These are phyloP conservation scores for Saccharomyces paradoxus DNA, from an alignment of 805 yeast genomes.

Conservation along the genomic window DNA sequence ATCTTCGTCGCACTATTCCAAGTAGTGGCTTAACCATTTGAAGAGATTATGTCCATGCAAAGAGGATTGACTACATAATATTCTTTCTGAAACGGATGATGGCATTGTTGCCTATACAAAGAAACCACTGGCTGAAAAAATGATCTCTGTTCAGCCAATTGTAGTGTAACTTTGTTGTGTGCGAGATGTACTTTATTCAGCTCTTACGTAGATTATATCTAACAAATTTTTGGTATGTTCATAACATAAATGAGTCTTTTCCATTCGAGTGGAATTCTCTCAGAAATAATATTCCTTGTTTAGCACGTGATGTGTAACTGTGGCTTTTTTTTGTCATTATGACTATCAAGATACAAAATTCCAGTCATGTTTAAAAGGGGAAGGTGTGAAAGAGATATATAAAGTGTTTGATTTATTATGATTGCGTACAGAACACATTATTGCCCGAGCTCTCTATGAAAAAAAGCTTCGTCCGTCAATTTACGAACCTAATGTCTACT, in stretches of 20 bases:
- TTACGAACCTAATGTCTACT: background rate
- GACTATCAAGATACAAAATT: background rate
- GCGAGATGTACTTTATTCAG: background rate
- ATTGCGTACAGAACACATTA: background rate
- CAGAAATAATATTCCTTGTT: too few relatives aligned
- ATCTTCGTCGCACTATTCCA: too few relatives aligned
- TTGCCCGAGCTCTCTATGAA: background rate
- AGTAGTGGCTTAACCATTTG: background rate
- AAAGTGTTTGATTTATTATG: background rate
- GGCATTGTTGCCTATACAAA: background rate
- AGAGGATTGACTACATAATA: background rate
- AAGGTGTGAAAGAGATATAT: background rate
- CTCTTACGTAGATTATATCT: background rate
- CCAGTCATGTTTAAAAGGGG: background rate
- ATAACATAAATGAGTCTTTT: background rate
- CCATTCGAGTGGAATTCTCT: background rate
- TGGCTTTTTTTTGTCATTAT: background rate
- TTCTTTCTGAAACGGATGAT: background rate
- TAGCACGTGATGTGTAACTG: background rate
- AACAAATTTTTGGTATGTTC: background rate
- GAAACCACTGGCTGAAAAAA: background rate
- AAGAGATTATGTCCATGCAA: background rate
- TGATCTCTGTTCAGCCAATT: too few relatives aligned
- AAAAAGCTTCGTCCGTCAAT: background rate
- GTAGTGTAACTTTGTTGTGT: background rate